Percentiles rank a stretch among this genome's conserved stretches.
Conservation (phyloP, 2,329 filamentous ascomycete genomes). For the Knufia petricola region DNA sequence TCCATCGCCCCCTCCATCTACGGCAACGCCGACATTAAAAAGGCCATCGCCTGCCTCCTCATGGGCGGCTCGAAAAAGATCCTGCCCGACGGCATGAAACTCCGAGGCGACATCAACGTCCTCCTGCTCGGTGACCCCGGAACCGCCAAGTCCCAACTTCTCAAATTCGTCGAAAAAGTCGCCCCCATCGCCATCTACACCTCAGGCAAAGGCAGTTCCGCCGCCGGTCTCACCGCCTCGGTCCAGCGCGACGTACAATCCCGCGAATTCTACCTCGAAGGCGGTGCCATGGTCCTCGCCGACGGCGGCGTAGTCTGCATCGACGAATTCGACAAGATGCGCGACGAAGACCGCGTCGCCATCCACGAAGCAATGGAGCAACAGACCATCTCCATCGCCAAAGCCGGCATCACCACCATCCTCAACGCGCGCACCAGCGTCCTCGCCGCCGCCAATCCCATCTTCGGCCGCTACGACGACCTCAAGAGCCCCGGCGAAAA, state of each 20-base stretch:
- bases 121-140: conserved; percentile 92
- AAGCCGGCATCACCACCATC: conserved; percentile 96
- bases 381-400: conserved; percentile 94
- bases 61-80: conserved; percentile 97
- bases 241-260: conserved; percentile 89
- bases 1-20: conserved; percentile 98
- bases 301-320: conserved; percentile 97
- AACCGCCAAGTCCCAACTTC: conserved; percentile 92
- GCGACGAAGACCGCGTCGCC: conserved; percentile 91
- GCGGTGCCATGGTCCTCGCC: conserved; percentile 94
- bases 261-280: conserved; percentile 94
- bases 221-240: conserved; percentile 91
- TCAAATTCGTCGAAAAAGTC: conserved; percentile 96
- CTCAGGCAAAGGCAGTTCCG: conserved; percentile 94
- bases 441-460: conserved; percentile 88
- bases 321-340: conserved; percentile 99
- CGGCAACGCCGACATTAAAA: conserved; percentile 92
- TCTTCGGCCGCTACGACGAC: conserved; percentile 96
- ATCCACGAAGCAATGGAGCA: conserved; percentile 99
- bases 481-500: conserved; percentile 97
- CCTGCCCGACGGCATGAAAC: conserved; percentile 90
- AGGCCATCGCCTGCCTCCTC: conserved; percentile 85
- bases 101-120: conserved; percentile 96
- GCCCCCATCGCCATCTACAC: conserved; percentile 97
- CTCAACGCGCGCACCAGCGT: conserved; percentile 93